Percentiles rank a stretch among this genome's conserved stretches.
phyloP scores from a whole-genome alignment of 768 basidiomycete genomes.

The Amanita phalloides region DNA sequence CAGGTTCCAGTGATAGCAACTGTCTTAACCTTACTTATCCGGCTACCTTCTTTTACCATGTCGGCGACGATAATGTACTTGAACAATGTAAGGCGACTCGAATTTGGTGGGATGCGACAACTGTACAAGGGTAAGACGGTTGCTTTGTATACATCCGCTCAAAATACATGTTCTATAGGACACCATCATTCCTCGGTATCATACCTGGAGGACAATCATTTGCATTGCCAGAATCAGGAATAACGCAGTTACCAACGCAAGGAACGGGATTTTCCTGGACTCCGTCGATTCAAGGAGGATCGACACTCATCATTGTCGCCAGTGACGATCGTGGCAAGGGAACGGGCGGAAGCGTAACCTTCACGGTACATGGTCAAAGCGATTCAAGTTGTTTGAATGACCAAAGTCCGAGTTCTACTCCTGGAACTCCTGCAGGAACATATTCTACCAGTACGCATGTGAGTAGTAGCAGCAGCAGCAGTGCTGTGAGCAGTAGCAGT shows the following conservation, averaged over 20 bases:
- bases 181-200: constrained; percentile 52
- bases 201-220: constrained; percentile 79
- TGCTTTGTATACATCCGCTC: neutral
- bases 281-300: constrained; percentile 49
- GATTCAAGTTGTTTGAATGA: constrained; percentile 44
- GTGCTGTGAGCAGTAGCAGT: constrained; percentile 17
- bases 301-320: constrained; percentile 53
- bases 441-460: constrained; percentile 44
- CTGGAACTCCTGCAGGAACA: constrained; percentile 60
- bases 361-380: constrained; percentile 38
- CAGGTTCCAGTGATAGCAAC: constrained; percentile 34
- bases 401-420: constrained; percentile 65
- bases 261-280: constrained; percentile 67
- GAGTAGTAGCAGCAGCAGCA: too few species aligned
- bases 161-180: constrained; percentile 22
- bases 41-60: constrained; percentile 47
- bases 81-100: constrained; percentile 55
- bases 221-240: constrained; percentile 36
- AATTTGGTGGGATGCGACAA: constrained; percentile 46
- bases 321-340: constrained; percentile 64
- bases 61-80: constrained; percentile 49
- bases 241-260: constrained; percentile 30
- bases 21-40: constrained; percentile 50
- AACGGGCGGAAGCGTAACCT: constrained; percentile 53
- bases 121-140: constrained; percentile 39